phyloP scores from a whole-genome alignment of 129 eudicot species.

The Saussurea involucrata region DNA sequence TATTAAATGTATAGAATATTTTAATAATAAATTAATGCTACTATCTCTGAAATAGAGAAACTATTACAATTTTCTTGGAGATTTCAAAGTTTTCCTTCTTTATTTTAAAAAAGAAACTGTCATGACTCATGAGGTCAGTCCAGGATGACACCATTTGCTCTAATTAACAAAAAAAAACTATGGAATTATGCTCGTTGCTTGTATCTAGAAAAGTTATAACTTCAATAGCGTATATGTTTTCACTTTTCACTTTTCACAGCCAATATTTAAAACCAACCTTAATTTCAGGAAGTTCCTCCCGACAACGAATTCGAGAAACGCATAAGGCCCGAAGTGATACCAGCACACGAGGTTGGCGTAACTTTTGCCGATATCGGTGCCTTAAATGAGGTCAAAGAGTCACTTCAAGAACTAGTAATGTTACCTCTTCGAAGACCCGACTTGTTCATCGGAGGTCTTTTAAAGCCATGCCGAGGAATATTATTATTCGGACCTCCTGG shows the following conservation, averaged over 20 bases:
- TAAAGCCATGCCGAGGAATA: slow-evolving; percentile 90
- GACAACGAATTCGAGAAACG: slow-evolving; percentile 98
- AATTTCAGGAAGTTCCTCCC: slow-evolving; percentile 68
- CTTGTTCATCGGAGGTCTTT: slow-evolving; percentile 83
- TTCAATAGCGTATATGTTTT: background rate
- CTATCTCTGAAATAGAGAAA: background rate
- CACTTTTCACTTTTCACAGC: too few relatives aligned
- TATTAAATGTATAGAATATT: too few relatives aligned
- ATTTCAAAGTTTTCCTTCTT: too few relatives aligned
- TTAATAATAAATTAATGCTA: too few relatives aligned
- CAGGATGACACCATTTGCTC: background rate
- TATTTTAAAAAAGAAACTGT: too few relatives aligned
- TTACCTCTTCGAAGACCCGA: slow-evolving; percentile 88
- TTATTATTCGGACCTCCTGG: slow-evolving; percentile 91
- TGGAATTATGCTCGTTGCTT: background rate
- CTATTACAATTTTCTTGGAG: too few relatives aligned
- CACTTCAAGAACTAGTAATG: slow-evolving; percentile 93
- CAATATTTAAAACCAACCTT: background rate
- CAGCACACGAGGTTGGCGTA: slow-evolving; percentile 77
- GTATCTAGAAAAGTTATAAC: background rate
- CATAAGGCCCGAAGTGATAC: slow-evolving; percentile 83
- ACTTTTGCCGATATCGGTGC: slow-evolving; percentile 91
- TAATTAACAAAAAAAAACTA: background rate
- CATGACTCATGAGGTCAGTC: too few relatives aligned
- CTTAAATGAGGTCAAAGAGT: slow-evolving; percentile 76